phyloP scores from a whole-genome alignment of 495 filamentous ascomycete species.

The Penicillium maclennaniae region DNA sequence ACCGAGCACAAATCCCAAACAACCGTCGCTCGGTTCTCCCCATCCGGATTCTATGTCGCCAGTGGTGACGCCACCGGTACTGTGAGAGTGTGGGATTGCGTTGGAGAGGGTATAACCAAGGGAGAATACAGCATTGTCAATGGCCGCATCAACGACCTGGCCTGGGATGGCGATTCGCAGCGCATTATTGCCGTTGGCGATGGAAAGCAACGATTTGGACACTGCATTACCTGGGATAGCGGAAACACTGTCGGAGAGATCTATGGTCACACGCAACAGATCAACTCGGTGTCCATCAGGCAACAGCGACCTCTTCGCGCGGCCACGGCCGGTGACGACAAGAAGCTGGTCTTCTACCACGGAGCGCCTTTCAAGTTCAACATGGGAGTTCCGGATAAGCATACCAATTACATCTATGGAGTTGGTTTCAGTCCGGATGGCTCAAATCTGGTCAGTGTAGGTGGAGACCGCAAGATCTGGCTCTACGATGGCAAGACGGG shows the following conservation, averaged over 20 bases:
- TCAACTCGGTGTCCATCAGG: constrained; percentile 87
- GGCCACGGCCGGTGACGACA: constrained; percentile 87
- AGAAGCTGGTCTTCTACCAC: constrained; percentile 83
- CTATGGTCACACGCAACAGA: constrained; percentile 78
- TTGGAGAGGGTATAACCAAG: constrained; percentile 54
- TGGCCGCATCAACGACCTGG: constrained; percentile 90
- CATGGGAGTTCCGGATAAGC: constrained; percentile 66
- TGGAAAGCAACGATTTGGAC: constrained; percentile 88
- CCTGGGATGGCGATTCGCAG: constrained; percentile 96
- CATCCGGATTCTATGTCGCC: constrained; percentile 93
- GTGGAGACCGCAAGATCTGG: constrained; percentile 84
- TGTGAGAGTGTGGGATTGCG: constrained; percentile 84
- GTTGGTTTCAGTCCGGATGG: constrained; percentile 91
- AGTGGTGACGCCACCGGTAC: constrained; percentile 81
- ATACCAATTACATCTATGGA: constrained; percentile 85
- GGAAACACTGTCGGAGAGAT: constrained; percentile 96
- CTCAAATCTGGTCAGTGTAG: constrained; percentile 75
- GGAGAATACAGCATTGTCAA: constrained; percentile 93
- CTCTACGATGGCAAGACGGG: constrained; percentile 95
- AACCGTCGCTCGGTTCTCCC: constrained; percentile 90
- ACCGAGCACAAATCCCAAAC: constrained; percentile 81
- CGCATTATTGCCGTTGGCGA: constrained; percentile 94
- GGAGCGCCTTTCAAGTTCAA: constrained; percentile 95
- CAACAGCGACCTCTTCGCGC: constrained; percentile 86
- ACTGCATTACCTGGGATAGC: constrained; percentile 91